These are phyloP conservation scores for Venustampulla echinocandica DNA, from an alignment of 495 filamentous ascomycete genomes.

Conservation along the genomic window DNA sequence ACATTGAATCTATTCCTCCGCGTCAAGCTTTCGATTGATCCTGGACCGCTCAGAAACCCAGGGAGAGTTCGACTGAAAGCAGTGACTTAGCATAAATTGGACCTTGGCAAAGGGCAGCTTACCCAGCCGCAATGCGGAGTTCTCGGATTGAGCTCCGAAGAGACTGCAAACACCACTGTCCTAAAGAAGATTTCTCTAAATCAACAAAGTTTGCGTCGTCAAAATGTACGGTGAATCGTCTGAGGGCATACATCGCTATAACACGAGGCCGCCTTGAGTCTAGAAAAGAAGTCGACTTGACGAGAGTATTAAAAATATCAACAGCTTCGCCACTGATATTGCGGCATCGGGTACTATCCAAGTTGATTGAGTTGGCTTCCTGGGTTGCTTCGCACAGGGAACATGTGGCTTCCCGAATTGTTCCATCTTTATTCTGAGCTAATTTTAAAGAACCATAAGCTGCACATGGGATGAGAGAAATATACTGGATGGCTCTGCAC, in stretches of 20 bases:
- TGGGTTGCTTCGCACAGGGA: slow-evolving; percentile 28
- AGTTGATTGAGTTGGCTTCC: slow-evolving; percentile 10
- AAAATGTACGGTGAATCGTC: slow-evolving; percentile 58
- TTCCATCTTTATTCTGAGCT: slow-evolving; percentile 14
- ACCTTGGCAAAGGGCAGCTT: slow-evolving; percentile 19
- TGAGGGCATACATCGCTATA: slow-evolving; percentile 61
- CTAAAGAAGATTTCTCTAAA: slow-evolving; percentile 53
- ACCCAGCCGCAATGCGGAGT: slow-evolving; percentile 67
- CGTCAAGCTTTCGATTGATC: slow-evolving; percentile 34
- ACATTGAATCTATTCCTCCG: slow-evolving; percentile 57
- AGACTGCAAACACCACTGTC: slow-evolving; percentile 73
- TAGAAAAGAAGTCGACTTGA: slow-evolving; percentile 47
- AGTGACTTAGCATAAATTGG: slow-evolving; percentile 23
- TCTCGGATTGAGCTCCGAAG: slow-evolving; percentile 78
- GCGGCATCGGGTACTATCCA: slow-evolving; percentile 29
- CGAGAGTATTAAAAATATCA: slow-evolving; percentile 45
- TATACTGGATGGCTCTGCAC: slow-evolving; percentile 26
- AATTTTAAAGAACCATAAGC: slow-evolving; percentile 27
- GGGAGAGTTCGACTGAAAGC: slow-evolving; percentile 46
- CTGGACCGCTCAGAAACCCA: slow-evolving; percentile 49
- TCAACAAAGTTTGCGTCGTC: slow-evolving; percentile 47
- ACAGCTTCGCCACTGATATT: slow-evolving; percentile 31
- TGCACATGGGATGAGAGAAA: slow-evolving; percentile 39
- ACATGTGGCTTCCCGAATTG: slow-evolving; percentile 20
- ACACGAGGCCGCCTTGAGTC: slow-evolving; percentile 56